A percentile compares a stretch with the other conserved stretches of the same genome.
Evolutionary conservation across 1,284 basidiomycete genomes (phyloP).

Genomic region (Inonotus hispidus): DNA sequence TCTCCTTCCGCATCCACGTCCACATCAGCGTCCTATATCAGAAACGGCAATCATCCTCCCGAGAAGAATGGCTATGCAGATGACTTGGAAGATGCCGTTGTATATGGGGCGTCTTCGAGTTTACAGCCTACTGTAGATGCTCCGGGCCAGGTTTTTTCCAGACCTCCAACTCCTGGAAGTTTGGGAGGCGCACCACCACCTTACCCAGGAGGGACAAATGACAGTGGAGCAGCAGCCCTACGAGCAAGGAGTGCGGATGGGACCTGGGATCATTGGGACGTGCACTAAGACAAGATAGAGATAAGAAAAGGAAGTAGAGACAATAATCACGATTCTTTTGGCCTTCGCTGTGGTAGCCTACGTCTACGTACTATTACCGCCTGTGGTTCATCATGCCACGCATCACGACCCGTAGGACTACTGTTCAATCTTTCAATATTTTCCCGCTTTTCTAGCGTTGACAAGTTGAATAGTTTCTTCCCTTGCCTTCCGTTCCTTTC

Average conservation of each 20-base stretch:
- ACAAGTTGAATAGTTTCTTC: neutral
- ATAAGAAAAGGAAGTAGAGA: neutral
- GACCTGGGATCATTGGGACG: constrained; percentile 15
- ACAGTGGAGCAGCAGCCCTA: constrained; percentile 7
- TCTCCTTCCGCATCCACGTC: constrained; percentile 4
- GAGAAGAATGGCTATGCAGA: constrained; percentile 2
- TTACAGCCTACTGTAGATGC: constrained; percentile 1
- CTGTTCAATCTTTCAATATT: neutral
- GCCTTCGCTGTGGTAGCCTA: too few relatives aligned
- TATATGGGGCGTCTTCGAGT: constrained; percentile 10
- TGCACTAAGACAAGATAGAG: constrained; percentile 1
- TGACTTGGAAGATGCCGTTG: constrained; percentile 16
- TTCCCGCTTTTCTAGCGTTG: neutral
- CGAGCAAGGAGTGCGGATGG: constrained; percentile 8
- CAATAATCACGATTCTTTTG: neutral
- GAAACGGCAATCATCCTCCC: neutral
- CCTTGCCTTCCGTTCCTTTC: neutral
- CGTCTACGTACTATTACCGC: too few relatives aligned
- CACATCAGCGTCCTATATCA: neutral
- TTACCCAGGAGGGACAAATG: constrained; percentile 8
- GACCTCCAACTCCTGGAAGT: constrained; percentile 11
- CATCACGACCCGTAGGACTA: neutral
- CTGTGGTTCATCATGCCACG: neutral
- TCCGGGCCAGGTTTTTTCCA: constrained; percentile 9
- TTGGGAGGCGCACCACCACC: constrained; percentile 12